Conservation (phyloP, 75 land plant species). For the Pinus albicaulis region DNA sequence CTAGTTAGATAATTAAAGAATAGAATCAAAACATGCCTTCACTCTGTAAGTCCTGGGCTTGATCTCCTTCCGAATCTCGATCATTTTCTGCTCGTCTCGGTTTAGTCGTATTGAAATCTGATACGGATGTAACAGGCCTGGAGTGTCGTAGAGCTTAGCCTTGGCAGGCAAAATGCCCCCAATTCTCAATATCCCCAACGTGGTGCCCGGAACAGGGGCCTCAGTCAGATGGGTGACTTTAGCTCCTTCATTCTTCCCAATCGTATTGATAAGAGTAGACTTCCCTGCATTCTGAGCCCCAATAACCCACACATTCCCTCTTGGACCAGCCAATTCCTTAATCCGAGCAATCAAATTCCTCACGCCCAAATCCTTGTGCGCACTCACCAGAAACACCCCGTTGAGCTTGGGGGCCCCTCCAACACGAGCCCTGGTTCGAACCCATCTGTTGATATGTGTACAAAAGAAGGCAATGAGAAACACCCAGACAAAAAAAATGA, state of each 20-base stretch:
- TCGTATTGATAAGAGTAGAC: constrained; percentile 84
- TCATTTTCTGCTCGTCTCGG: constrained; percentile 89
- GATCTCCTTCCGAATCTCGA: constrained; percentile 87
- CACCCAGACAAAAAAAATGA: no score
- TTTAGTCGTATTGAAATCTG: constrained; percentile 73
- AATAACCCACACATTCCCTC: constrained; percentile 91
- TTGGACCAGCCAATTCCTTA: constrained; percentile 50
- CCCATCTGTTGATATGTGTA: constrained; percentile 44
- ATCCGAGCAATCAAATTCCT: constrained; percentile 61
- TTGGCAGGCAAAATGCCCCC: constrained; percentile 58
- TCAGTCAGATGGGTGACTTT: constrained; percentile 59
- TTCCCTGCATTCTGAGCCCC: constrained; percentile 98
- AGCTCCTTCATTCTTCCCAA: constrained; percentile 54
- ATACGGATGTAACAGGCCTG: constrained; percentile 84
- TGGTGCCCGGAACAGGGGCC: constrained; percentile 93
- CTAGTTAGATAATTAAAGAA: no score
- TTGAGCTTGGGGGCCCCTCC: constrained; percentile 61
- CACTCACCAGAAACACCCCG: constrained; percentile 80
- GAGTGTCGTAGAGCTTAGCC: constrained; percentile 87
- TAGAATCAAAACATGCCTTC: constrained; percentile 41
- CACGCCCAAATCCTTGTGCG: constrained; percentile 79
- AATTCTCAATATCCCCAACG: constrained; percentile 81
- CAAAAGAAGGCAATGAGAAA: no score
- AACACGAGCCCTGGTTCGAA: constrained; percentile 56
- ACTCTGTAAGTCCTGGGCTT: constrained; percentile 37